phyloP scores from a whole-genome alignment of 2,329 filamentous ascomycete genomes.

The Alternaria sp. region DNA sequence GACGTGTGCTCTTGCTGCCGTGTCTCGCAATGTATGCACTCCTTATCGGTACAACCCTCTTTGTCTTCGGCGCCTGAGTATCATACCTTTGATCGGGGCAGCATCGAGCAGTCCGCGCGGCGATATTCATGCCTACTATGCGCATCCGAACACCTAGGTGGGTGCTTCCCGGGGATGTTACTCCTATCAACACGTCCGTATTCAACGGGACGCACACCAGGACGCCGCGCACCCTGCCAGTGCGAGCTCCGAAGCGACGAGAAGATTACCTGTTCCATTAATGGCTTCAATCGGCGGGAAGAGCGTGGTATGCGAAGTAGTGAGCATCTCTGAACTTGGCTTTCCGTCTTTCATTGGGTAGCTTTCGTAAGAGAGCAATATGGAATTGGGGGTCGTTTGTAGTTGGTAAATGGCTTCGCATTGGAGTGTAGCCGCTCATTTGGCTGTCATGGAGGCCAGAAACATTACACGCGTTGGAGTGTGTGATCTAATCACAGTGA shows the following conservation, averaged over 20 bases:
- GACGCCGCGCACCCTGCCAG: too few relatives aligned
- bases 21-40: neutral
- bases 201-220: too few relatives aligned
- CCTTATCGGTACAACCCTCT: neutral
- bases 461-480: too few relatives aligned
- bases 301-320: neutral
- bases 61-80: neutral
- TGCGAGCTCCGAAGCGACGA: neutral
- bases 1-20: neutral
- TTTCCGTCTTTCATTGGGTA: neutral
- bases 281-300: neutral
- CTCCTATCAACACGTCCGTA: too few relatives aligned
- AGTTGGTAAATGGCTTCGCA: neutral
- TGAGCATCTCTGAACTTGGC: neutral
- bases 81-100: neutral
- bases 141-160: too few relatives aligned
- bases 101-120: neutral
- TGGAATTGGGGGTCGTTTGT: neutral
- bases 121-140: neutral
- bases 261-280: neutral
- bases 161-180: too few relatives aligned
- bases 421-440: neutral
- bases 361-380: neutral
- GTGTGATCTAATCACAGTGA: too few relatives aligned
- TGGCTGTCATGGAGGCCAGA: neutral